Base-by-base conservation (phyloP, 768 basidiomycete genomes). In the Suillus subluteus region DNA sequence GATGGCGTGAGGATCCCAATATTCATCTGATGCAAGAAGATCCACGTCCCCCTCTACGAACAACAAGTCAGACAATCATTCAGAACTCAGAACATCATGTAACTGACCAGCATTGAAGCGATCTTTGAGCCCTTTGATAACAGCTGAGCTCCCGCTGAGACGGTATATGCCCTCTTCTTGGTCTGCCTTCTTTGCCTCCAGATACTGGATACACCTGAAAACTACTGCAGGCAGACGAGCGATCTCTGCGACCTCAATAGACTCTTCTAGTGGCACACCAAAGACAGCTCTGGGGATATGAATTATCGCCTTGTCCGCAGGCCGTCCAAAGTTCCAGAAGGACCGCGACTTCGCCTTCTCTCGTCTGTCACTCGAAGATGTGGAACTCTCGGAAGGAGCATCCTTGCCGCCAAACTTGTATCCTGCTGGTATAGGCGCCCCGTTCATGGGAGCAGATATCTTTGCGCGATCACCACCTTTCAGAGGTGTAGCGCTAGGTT, bases 121-220 rank as follows among this genome's bases (percentile, higher is more conserved):
- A 75, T 99, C 98, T 74, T 91, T 95, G 54, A 99, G 82, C 62
- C 82, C 87, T 81, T 98, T 98, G 82, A 99, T 96, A 65, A 97
- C 95, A 41, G 95, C 92, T 69, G 95, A 94, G 76, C 94, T 96
- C 30, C 96, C 96, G 74, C 92, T 96, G 67, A 99, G 80, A 66
- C 98, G 89, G 80, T 98, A 99, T 67, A 99, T 97, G 41, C 98
- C 98, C 79, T 99, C 98, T 74, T 99, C 98, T 70, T 93, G 89
- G 68, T 98, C 94, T 26, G 98, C 97, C 76, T 93, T 87, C 82
- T 96, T 96, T 23, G 88, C 87, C 81, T 99, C 95, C 64, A 99
- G 82, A 79, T 97, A 99, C 74, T 98, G 91, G 70, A 99, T 96
- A 70, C 91, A 92, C 63, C 98, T 88, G 83, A 96, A 99, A 41